Conservation (phyloP, 805 yeast genomes). For the Millerozyma miso region DNA sequence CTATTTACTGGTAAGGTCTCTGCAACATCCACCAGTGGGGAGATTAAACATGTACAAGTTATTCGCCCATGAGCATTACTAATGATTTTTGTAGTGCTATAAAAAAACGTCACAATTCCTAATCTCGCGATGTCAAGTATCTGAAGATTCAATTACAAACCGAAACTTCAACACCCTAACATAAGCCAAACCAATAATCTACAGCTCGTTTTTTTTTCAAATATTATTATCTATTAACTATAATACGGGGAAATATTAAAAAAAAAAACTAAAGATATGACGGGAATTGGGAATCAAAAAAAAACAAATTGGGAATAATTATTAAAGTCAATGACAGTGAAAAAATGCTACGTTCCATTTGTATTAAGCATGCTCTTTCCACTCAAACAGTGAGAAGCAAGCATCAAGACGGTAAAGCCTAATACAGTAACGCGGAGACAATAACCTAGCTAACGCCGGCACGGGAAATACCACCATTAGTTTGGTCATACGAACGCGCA, state of each 20-base stretch:
- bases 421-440: background rate
- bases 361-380: too few relatives aligned
- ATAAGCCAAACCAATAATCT: background rate
- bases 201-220: slow-evolving; percentile 4
- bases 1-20: too few relatives aligned
- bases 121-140: too few relatives aligned
- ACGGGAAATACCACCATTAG: background rate
- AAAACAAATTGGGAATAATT: slow-evolving; percentile 10
- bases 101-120: too few relatives aligned
- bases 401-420: background rate
- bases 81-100: too few relatives aligned
- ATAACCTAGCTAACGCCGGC: background rate
- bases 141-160: background rate
- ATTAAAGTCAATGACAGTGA: slow-evolving; percentile 7
- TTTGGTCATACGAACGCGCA: too few relatives aligned
- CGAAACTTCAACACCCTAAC: background rate
- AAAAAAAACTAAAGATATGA: slow-evolving; percentile 7
- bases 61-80: too few relatives aligned
- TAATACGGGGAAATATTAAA: slow-evolving; percentile 28
- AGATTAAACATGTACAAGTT: too few relatives aligned
- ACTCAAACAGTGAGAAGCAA: too few relatives aligned
- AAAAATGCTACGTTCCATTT: background rate
- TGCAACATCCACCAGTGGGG: too few relatives aligned
- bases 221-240: slow-evolving; percentile 25
- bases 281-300: slow-evolving; percentile 20